A percentile compares a stretch with the other conserved stretches of the same genome.
These are phyloP conservation scores for Xylaria intraflava DNA, from an alignment of 495 filamentous ascomycete species.

Conservation along the genomic window DNA sequence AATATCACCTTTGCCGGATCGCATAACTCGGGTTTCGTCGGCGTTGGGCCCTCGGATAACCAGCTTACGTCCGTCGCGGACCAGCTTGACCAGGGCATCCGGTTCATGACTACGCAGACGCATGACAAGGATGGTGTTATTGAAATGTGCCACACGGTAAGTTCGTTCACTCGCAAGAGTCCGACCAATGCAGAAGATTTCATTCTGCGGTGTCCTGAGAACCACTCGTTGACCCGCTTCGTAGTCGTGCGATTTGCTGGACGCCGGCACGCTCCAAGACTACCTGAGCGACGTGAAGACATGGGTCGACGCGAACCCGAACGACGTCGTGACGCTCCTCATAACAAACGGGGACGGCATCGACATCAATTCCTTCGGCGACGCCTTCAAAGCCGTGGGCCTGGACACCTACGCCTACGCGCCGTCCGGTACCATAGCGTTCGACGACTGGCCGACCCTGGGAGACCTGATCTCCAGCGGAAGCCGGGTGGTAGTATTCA, in stretches of 20 bases:
- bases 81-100: slow-evolving; percentile 73
- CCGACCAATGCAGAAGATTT: no score
- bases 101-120: slow-evolving; percentile 75
- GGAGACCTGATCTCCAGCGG: slow-evolving; percentile 58
- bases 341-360: slow-evolving; percentile 68
- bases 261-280: slow-evolving; percentile 59
- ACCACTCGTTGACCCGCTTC: neutral
- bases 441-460: slow-evolving; percentile 71
- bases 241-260: slow-evolving; percentile 56
- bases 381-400: slow-evolving; percentile 54
- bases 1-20: slow-evolving; percentile 72
- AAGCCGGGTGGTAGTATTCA: slow-evolving; percentile 33
- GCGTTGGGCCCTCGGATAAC: slow-evolving; percentile 56
- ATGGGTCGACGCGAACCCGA: slow-evolving; percentile 66
- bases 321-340: slow-evolving; percentile 75
- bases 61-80: slow-evolving; percentile 56
- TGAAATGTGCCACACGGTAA: slow-evolving; percentile 52
- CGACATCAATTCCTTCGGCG: slow-evolving; percentile 51
- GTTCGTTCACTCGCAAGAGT: no score
- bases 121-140: slow-evolving; percentile 48
- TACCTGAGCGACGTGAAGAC: slow-evolving; percentile 56
- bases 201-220: no score
- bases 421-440: slow-evolving; percentile 53
- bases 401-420: slow-evolving; percentile 57
- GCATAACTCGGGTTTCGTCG: slow-evolving; percentile 74